phyloP scores from a whole-genome alignment of 2,329 filamentous ascomycete species.

The Trichoderma sp. region DNA sequence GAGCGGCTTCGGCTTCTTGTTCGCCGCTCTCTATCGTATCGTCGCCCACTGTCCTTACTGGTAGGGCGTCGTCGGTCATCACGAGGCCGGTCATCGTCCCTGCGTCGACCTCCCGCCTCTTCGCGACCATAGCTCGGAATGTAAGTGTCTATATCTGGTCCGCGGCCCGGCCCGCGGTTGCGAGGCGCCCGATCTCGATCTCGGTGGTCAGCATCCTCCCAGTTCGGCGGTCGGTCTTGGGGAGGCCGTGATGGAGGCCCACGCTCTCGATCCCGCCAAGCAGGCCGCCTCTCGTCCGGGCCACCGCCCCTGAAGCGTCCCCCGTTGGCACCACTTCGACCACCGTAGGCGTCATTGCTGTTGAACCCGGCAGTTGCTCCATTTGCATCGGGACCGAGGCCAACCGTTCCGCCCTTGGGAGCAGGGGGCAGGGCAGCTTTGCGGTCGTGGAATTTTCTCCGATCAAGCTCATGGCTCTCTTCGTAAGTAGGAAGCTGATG shows the following conservation, averaged over 20 bases:
- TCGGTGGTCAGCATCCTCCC: slow-evolving; percentile 40
- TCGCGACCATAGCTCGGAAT: slow-evolving; percentile 47
- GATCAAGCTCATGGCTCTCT: slow-evolving; percentile 94
- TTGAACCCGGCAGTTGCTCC: slow-evolving; percentile 48
- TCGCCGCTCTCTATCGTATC: slow-evolving; percentile 42
- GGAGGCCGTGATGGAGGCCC: slow-evolving; percentile 52
- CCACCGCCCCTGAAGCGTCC: slow-evolving; percentile 43
- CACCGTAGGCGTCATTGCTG: slow-evolving; percentile 48
- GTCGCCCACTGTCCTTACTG: slow-evolving; percentile 36
- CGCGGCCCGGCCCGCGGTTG: slow-evolving; percentile 32
- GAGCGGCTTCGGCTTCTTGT: slow-evolving; percentile 43
- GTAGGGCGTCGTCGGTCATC: slow-evolving; percentile 33
- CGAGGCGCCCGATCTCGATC: slow-evolving; percentile 42
- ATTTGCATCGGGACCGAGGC: slow-evolving; percentile 62
- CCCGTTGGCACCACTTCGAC: slow-evolving; percentile 49
- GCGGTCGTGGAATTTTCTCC: slow-evolving; percentile 84
- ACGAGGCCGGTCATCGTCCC: slow-evolving; percentile 35
- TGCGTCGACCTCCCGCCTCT: slow-evolving; percentile 33
- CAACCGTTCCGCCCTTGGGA: slow-evolving; percentile 86
- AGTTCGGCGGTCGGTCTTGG: slow-evolving; percentile 33
- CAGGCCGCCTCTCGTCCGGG: slow-evolving; percentile 50
- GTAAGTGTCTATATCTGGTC: slow-evolving; percentile 48
- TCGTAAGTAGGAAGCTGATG: slow-evolving; percentile 89
- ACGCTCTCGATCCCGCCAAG: slow-evolving; percentile 55
- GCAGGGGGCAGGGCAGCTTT: slow-evolving; percentile 83